Evolutionary conservation across 1,284 basidiomycete species (phyloP), one percentile per base, ranked within the genome.

Genomic region (Sphaerobolus stellatus): DNA sequence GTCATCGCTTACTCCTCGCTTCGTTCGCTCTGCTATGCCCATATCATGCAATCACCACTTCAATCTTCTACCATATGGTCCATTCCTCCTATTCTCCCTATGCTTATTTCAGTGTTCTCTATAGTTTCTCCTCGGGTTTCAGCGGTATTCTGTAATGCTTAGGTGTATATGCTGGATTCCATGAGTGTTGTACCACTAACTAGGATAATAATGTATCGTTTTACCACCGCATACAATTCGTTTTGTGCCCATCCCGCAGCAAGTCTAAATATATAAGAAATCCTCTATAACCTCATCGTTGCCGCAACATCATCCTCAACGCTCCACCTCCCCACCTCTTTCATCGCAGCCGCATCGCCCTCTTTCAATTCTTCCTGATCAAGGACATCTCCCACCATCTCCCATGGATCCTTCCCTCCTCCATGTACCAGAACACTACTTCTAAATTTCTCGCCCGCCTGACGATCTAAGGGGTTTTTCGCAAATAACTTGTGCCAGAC

Each of bases 371-470:
- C 74, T 0, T 88, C 86, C 0, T 82, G 76, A 31, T 80, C 74
- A 5, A 98, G 71, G 31, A 98, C 67, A 1, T 76, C 75, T n/a
- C 86, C 84, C 0, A 98, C 82, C 90, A 98, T 94, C 61, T 80
- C 74, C 96, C 96, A 99, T 0, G 96, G 93, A 64, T 98, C 92
- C 66, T 81, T 89, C 0, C 92, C 94, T 1, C 97, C 97, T 1
- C 96, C 96, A 64, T 82, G 88, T 50, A 76, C 77, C 41, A 99
- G 66, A 4, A 98, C 78, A 51, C 90, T 84, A 3, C 68, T 65
- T 65, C 93, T 96, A 66, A 90, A 91, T 67, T 75, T 80, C 64
- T 98, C 92, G 0, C 96, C 90, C 45, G 75, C 76, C 56, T 75
- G 79, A 28, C 84, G 73, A 57, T 78, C 77, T 18, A 94, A 68